Evolutionary conservation across 495 filamentous ascomycete genomes (phyloP).

Genomic region (Aspergillus diversus): DNA sequence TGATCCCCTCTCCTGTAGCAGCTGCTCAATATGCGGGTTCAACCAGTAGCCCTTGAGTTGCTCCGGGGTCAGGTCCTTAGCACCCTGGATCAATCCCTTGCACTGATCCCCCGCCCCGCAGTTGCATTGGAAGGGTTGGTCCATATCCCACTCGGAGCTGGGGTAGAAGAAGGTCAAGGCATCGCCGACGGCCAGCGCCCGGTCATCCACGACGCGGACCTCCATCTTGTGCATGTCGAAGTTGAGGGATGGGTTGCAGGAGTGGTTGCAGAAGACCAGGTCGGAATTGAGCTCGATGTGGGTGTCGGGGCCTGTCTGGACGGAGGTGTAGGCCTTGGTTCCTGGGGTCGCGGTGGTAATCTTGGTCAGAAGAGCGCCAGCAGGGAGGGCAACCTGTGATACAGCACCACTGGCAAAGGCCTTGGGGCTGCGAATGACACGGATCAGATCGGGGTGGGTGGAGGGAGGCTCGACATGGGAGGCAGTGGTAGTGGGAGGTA

Average conservation of each 20-base stretch:
- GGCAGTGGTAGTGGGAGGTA: slow-evolving; percentile 20
- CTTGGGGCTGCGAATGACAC: slow-evolving; percentile 41
- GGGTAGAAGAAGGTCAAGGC: slow-evolving; percentile 18
- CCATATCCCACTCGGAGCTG: slow-evolving; percentile 19
- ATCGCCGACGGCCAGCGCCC: slow-evolving; percentile 9
- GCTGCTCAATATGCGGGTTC: slow-evolving; percentile 15
- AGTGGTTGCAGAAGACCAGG: slow-evolving; percentile 76
- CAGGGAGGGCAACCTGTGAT: slow-evolving; percentile 63
- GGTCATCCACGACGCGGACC: slow-evolving; percentile 53
- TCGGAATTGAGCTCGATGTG: slow-evolving; percentile 79
- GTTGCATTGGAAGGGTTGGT: slow-evolving; percentile 13
- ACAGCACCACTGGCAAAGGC: slow-evolving; percentile 64
- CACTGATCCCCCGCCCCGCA: slow-evolving; percentile 7
- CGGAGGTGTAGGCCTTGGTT: slow-evolving; percentile 68
- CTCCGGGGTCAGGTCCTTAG: neutral
- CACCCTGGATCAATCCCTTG: slow-evolving; percentile 8
- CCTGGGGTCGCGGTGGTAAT: slow-evolving; percentile 56
- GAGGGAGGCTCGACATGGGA: slow-evolving; percentile 24
- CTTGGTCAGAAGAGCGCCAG: slow-evolving; percentile 62
- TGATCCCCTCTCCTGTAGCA: slow-evolving; percentile 4
- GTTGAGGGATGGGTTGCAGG: slow-evolving; percentile 67
- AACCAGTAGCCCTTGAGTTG: slow-evolving; percentile 11
- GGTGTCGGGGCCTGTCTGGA: slow-evolving; percentile 62
- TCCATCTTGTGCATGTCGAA: slow-evolving; percentile 70
- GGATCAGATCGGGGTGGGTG: slow-evolving; percentile 42